These are phyloP conservation scores for Fusarium caatingaense DNA, from an alignment of 2,329 filamentous ascomycete species.

Conservation along the genomic window DNA sequence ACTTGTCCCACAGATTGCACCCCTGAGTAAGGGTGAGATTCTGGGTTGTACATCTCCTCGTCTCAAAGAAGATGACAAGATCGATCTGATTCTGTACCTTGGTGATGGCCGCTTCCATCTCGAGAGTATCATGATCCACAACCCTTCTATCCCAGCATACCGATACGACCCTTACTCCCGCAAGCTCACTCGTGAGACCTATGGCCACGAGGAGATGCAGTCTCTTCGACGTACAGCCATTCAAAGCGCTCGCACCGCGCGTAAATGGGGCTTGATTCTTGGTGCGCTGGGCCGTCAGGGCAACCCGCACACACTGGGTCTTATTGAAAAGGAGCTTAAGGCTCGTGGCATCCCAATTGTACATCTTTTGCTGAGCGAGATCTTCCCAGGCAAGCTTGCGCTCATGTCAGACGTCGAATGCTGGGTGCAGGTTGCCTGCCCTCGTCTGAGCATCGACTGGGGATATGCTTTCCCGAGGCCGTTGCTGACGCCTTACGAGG, in stretches of 20 bases:
- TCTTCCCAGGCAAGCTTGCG: constrained; percentile 94
- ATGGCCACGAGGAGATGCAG: constrained; percentile 93
- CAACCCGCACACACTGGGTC: constrained; percentile 89
- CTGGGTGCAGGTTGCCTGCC: constrained; percentile 98
- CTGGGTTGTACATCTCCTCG: constrained; percentile 94
- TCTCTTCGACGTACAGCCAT: constrained; percentile 83
- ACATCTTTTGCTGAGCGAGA: constrained; percentile 90
- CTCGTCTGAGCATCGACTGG: constrained; percentile 98
- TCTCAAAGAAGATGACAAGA: constrained; percentile 66
- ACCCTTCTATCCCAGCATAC: constrained; percentile 89
- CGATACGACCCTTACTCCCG: constrained; percentile 97
- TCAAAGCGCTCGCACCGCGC: constrained; percentile 76
- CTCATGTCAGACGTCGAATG: constrained; percentile 95
- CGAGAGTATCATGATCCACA: constrained; percentile 99
- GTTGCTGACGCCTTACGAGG: constrained; percentile 93
- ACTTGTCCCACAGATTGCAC: constrained; percentile 90
- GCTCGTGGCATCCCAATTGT: constrained; percentile 81
- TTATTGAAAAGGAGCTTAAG: constrained; percentile 83
- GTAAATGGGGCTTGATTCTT: constrained; percentile 94
- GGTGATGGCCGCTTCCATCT: constrained; percentile 96
- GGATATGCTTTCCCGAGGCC: constrained; percentile 94
- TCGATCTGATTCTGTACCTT: constrained; percentile 87
- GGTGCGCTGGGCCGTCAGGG: constrained; percentile 93
- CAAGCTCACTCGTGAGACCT: constrained; percentile 89
- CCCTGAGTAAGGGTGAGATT: constrained; percentile 94